These are phyloP conservation scores for Cystofilobasidium ferigula DNA, from an alignment of 768 basidiomycete species.

Conservation along the genomic window DNA sequence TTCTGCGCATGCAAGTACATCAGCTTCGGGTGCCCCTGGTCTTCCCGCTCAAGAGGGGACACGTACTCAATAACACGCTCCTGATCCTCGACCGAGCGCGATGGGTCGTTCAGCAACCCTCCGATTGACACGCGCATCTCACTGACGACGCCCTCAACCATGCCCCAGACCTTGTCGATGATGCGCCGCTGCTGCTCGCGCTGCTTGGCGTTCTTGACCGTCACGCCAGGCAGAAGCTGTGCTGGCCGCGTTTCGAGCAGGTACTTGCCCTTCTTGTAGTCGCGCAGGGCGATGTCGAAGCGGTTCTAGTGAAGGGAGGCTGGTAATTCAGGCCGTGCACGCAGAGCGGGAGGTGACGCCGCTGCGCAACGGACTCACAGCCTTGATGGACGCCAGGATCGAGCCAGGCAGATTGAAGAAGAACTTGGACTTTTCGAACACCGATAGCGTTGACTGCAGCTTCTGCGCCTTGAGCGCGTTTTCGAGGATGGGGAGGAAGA, in stretches of 20 bases:
- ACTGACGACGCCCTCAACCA: slow-evolving; percentile 84
- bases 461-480: slow-evolving; percentile 90
- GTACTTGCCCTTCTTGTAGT: slow-evolving; percentile 94
- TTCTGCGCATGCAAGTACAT: slow-evolving; percentile 43
- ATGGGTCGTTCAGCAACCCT: slow-evolving; percentile 68
- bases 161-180: slow-evolving; percentile 89
- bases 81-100: slow-evolving; percentile 76
- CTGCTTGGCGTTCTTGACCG: slow-evolving; percentile 38
- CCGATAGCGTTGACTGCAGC: slow-evolving; percentile 78
- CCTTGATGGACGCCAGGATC: slow-evolving; percentile 76
- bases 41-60: background rate
- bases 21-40: background rate
- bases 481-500: slow-evolving; percentile 90
- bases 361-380: too few relatives aligned
- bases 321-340: background rate
- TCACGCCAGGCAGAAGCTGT: slow-evolving; percentile 57
- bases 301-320: slow-evolving; percentile 52
- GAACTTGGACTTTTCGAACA: slow-evolving; percentile 94
- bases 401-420: slow-evolving; percentile 95
- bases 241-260: slow-evolving; percentile 79
- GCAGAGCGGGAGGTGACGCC: too few relatives aligned
- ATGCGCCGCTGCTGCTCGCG: slow-evolving; percentile 75
- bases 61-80: slow-evolving; percentile 91
- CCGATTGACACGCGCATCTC: slow-evolving; percentile 74
- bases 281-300: slow-evolving; percentile 83